These are phyloP conservation scores for Terfezia claveryi DNA, from an alignment of 495 filamentous ascomycete genomes.

Conservation along the genomic window DNA sequence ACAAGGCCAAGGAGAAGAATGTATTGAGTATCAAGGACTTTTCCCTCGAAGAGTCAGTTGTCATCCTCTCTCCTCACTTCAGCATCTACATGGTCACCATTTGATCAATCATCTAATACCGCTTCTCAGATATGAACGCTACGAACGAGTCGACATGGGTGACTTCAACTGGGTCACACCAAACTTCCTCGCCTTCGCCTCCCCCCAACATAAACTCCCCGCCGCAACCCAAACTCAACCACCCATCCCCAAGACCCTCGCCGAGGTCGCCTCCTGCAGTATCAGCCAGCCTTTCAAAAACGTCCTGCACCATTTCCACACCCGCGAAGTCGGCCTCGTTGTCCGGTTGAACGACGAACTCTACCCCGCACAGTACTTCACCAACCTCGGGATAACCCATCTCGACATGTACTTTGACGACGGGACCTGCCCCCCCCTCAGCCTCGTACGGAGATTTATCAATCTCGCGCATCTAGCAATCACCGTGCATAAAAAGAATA, in stretches of 20 bases:
- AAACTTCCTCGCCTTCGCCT: slow-evolving; percentile 86
- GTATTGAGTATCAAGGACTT: slow-evolving; percentile 75
- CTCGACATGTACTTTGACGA: slow-evolving; percentile 99
- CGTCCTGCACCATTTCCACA: slow-evolving; percentile 67
- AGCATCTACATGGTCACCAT: background rate
- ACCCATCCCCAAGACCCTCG: slow-evolving; percentile 24
- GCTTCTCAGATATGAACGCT: slow-evolving; percentile 56
- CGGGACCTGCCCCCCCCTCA: slow-evolving; percentile 76
- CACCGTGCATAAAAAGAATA: slow-evolving; percentile 59
- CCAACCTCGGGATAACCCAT: slow-evolving; percentile 79
- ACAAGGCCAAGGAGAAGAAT: slow-evolving; percentile 90
- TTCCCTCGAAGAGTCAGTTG: slow-evolving; percentile 66
- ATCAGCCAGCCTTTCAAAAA: slow-evolving; percentile 82
- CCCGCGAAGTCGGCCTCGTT: slow-evolving; percentile 72
- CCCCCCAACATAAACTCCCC: slow-evolving; percentile 56
- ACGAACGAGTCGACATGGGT: slow-evolving; percentile 87
- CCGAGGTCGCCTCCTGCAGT: slow-evolving; percentile 22
- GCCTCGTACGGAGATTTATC: slow-evolving; percentile 76
- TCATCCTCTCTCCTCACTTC: background rate
- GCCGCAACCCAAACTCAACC: slow-evolving; percentile 44
- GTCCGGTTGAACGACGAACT: slow-evolving; percentile 89
- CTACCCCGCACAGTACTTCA: slow-evolving; percentile 89
- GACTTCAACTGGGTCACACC: slow-evolving; percentile 99
- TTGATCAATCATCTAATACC: slow-evolving; percentile 1
- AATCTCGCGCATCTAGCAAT: slow-evolving; percentile 89